Percentiles rank a stretch among this genome's conserved stretches.
Conservation (phyloP, 169 alveolate genomes). For the Plasmodium vivax region DNA sequence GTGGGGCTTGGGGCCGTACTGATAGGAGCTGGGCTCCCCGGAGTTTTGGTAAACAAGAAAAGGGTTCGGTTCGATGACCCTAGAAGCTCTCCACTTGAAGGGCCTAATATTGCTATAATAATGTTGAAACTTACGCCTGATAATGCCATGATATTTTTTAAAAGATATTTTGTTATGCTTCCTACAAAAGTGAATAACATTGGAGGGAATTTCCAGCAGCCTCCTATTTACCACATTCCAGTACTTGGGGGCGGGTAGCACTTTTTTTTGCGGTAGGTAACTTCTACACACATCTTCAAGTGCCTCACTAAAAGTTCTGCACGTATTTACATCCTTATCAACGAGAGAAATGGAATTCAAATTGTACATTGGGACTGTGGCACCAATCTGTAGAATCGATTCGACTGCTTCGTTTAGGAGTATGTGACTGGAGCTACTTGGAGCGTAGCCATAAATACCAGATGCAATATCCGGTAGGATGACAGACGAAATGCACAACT, state of each 20-base stretch:
- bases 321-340: conserved; percentile 64
- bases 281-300: conserved; percentile 64
- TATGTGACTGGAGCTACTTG: conserved; percentile 28
- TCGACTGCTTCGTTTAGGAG: conserved; percentile 51
- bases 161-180: conserved; percentile 67
- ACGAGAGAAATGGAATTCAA: conserved; percentile 56
- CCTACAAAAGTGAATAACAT: conserved; percentile 65
- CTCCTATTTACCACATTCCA: conserved; percentile 71
- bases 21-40: conserved; percentile 67
- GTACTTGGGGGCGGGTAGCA: conserved; percentile 68
- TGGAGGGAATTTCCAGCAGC: conserved; percentile 61
- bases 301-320: conserved; percentile 60
- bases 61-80: conserved; percentile 75
- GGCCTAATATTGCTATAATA: conserved; percentile 76
- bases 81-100: conserved; percentile 75
- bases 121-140: conserved; percentile 63
- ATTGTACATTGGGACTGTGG: conserved; percentile 59
- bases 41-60: conserved; percentile 59
- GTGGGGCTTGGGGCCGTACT: conserved; percentile 35
- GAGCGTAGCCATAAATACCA: conserved; percentile 68
- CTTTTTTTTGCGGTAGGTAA: conserved; percentile 63
- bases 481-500: conserved; percentile 57
- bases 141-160: conserved; percentile 76
- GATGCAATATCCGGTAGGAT: conserved; percentile 69
- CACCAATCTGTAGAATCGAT: conserved; percentile 36